Base-by-base conservation (phyloP, 2,329 filamentous ascomycete genomes). In the Exophiala bonariae region DNA sequence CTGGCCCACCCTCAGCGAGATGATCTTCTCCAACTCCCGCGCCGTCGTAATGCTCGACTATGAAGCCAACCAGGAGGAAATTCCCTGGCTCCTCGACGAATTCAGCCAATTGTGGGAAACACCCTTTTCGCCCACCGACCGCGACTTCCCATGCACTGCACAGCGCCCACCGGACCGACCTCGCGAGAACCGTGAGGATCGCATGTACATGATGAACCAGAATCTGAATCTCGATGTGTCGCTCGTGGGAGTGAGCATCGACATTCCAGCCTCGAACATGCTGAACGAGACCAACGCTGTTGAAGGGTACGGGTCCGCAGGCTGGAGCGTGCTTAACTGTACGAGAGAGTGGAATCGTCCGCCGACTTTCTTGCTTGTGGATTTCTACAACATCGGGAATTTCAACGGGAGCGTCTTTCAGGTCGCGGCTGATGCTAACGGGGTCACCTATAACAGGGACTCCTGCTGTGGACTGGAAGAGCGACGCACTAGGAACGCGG, bases 71-170 rank as follows among this genome's bases (percentile, higher is more conserved):
- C 87, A 95, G 68, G 80, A 76, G 1, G 75, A 77, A 16, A 85
- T 89, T 14, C 89, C 91, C 0, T 96, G 89, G 81, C 78, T 96
- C 33, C 75, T 96, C 32, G 88, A 95, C 65, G 78, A 96, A 67
- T 96, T 96, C 71, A 80, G 80, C 4, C 87, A 95, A 62, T 79
- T 95, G 70, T 96, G 88, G 87, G 89, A 96, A 71, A 92, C 90
- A 1, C 87, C 88, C 0, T 96, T 95, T 64, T 87, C 89, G 43
- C 89, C 81, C 0, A 80, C 76, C 0, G 68, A 84, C 59, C 70
- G 82, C 3, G 65, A 66, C 1, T 95, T 96, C 64, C 89, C 90
- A 0, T 96, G 91, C 70, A 83, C 73, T 0, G 76, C 84, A 30
- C 81, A 96, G 63, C 83, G 91, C 0, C 90, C 91, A 1, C 88